Evolutionary conservation across 371 early-diverging fungal species (phyloP), one percentile per base, ranked within the genome.

Genomic region (Haplosporangium sp.): DNA sequence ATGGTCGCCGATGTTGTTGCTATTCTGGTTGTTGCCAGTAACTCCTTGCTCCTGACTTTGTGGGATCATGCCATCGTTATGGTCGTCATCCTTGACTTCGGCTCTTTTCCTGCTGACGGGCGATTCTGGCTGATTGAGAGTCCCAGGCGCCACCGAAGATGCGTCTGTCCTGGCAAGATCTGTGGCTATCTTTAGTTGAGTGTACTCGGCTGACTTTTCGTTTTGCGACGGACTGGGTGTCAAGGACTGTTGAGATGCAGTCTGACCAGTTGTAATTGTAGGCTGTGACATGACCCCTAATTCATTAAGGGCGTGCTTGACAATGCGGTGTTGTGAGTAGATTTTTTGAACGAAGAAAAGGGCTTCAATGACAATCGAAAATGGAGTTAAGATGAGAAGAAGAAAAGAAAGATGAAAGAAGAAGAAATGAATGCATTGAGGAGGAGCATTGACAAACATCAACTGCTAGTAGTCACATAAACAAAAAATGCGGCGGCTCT

Each of bases 81-180:
- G 13, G 43, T 64, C 64, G 36, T 69, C 50, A 47, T 64, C 65
- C 42, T 59, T 60, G 21, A 18, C 72, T 18, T 72, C 72, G 13
- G 64, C 18, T n/a, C 72, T 43, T 40, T 72, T 62, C 10, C 62
- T 37, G 40, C 21, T 62, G n/a, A 62, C 43, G 6, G 62, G 62
- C 10, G 62, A 62, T 21, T 18, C 62, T 21, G 53, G 54, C 36
- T 23, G 59, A 36, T 9, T 48, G 20, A 10, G 16, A n/a, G 7
- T n/a, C 9, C 20, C 14, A 4, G 18, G 50, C 20, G 20, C 10
- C 3, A 18, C 8, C 14, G 50, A 14, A 21, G 50, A 29, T 29
- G 29, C 29, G 4, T 29, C 29, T 4, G 29, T 29, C 29, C 29
- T 50, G 9, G 18, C 50, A n/a, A 50, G 50, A 9, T 16, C 10